Base-by-base conservation (phyloP, 2,329 filamentous ascomycete species). In the Westerdykella aurantiaca region DNA sequence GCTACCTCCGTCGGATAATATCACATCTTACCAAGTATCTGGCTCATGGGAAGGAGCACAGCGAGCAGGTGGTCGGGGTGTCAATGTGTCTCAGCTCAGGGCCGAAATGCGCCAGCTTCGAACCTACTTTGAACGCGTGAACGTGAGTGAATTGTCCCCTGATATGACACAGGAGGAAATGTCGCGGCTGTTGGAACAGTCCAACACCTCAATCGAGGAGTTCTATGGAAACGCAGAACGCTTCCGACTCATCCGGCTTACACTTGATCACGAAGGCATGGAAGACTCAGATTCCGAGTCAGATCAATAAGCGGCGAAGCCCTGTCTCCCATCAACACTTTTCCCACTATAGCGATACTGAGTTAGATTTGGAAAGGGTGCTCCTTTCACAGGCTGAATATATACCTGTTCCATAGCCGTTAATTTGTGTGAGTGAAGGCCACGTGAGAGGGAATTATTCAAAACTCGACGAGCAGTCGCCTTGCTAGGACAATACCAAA, bases 1-100 rank as follows among this genome's bases (percentile, higher is more conserved):
- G 1, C 70, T 95, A 12, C 88, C 89, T 16, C 90, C 89, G 5
- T 29, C 25, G 0, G 69, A 79, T 43, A 67, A 57, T 41, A 45
- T 63, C 13, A 33, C 41, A 2, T 60, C 56, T 1, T 64, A 63
- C 45, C 56, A 55, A 41, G 23, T 29, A 3, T 35, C 12, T 13
- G 39, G 39, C 31, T 23, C 18, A 18, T 12, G 31, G 22, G n/a
- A 43, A 31, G n/a, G 44, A 45, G 38, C 39, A 33, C 14, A 29
- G 4, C 25, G 25, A 12, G 2, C 21, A 31, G n/a, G n/a, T n/a
- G n/a, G n/a, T n/a, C 43, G 7, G 34, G 38, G 4, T 37, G 33
- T 5, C 46, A 52, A 31, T 49, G 49, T 39, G 47, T 46, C 17
- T 7, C 46, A 56, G 31, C 50, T 65, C 3, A 47, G 58, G 1